phyloP scores from a whole-genome alignment of 2,329 filamentous ascomycete genomes.

The Aphanocladium album region DNA sequence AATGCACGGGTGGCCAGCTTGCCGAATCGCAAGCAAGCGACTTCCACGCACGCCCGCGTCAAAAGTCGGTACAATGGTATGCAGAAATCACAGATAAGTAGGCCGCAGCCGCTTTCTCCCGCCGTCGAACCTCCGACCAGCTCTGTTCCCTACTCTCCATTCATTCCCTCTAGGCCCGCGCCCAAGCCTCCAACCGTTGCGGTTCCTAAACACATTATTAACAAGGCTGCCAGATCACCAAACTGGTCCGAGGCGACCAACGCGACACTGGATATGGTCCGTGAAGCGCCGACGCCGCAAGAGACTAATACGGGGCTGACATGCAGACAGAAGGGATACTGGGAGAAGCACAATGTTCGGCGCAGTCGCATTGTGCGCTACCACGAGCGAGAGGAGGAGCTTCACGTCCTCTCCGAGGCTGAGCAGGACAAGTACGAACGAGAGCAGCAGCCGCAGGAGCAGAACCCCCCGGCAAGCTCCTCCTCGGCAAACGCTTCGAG shows the following conservation, averaged over 20 bases:
- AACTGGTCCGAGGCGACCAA: neutral
- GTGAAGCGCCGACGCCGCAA: too few species aligned
- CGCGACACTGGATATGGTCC: neutral
- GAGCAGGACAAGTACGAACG: neutral
- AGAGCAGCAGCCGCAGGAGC: neutral
- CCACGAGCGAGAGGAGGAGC: neutral
- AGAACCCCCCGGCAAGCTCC: too few species aligned
- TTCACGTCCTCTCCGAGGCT: neutral
- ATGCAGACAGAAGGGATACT: too few species aligned
- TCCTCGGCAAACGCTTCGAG: neutral
- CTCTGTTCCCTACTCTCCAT: too few species aligned
- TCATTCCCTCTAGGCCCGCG: too few species aligned
- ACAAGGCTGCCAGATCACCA: neutral
- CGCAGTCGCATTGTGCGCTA: neutral
- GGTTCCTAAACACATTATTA: neutral
- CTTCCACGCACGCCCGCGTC: neutral
- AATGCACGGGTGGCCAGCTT: neutral
- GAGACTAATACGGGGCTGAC: neutral
- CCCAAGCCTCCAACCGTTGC: too few species aligned
- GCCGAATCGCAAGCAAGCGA: neutral
- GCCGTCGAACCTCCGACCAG: neutral
- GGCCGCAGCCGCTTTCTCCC: neutral
- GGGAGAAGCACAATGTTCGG: neutral
- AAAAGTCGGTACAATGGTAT: too few species aligned
- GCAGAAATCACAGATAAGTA: neutral